Base-by-base conservation (phyloP, 164 flowering plant genomes). In the Warburgia ugandensis region DNA sequence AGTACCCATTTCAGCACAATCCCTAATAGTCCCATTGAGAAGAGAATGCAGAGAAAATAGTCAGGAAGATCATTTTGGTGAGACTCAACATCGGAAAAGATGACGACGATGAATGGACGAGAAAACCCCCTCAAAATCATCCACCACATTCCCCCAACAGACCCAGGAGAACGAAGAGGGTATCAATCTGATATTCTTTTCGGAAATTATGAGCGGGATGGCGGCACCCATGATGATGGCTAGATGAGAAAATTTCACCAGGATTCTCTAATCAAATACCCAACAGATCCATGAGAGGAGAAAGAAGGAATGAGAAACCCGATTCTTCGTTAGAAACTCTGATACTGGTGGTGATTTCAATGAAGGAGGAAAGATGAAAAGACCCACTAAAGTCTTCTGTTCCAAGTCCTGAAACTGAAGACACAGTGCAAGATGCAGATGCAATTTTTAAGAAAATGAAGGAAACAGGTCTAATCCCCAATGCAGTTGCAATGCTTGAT, bases 401-500 rank as follows among this genome's bases (percentile, higher is more conserved):
- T 39, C 55, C 23, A 35, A 17, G 6, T 45, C 42, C 28, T 6
- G 38, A n/a, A n/a, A n/a, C n/a, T n/a, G 29, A 32, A 39, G 45
- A n/a, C 2, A 11, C 12, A 25, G 21, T n/a, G 1, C 38, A 71
- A 37, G 85, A 91, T 27, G 80, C 92, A 0, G 81, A 88, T 35
- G 86, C 75, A 59, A 83, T 92, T 19, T 92, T 92, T 67, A 79
- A 56, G 77, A 79, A 79, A 31, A 84, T 92, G 91, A 92, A 88
- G 72, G 84, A 88, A 54, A 80, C 68, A 0, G 97, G 99, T 3
- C 73, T 94, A 13, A 81, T 94, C 21, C 96, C 99, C 0, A 94
- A 79, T 65, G 96, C 99, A 0, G 99, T 94, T 17, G 87, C 97
- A 13, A 94, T 94, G 99, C 96, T 94, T 16, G 96, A 94, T 54